Evolutionary conservation across 495 filamentous ascomycete species (phyloP).

Genomic region (Articulospora tetracladia): DNA sequence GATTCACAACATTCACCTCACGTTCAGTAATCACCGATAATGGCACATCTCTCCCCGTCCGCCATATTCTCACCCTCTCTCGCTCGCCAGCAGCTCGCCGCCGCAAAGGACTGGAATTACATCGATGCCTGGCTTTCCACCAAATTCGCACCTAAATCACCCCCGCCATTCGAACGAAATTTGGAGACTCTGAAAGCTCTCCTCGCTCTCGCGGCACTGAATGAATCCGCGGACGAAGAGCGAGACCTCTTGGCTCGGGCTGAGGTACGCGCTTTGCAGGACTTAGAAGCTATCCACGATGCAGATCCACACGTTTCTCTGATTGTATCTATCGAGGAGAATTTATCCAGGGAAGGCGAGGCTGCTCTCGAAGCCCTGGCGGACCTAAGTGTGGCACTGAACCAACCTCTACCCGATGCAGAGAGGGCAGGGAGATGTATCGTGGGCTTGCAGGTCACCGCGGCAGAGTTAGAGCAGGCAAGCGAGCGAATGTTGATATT

Average conservation of each 20-base stretch:
- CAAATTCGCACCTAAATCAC: conserved; percentile 58
- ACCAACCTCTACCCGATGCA: conserved; percentile 30
- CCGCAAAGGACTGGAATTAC: conserved; percentile 82
- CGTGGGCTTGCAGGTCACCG: conserved; percentile 33
- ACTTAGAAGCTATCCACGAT: conserved; percentile 31
- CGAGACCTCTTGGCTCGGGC: conserved; percentile 53
- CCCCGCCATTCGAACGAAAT: conserved; percentile 78
- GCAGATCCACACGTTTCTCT: conserved; percentile 21
- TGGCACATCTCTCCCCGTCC: conserved; percentile 50
- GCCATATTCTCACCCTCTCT: conserved; percentile 72
- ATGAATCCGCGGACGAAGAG: conserved; percentile 81
- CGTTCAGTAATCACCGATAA: conserved; percentile 17
- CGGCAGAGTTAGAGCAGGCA: conserved; percentile 38
- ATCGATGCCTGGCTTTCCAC: conserved; percentile 75
- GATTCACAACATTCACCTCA: background rate
- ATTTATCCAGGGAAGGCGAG: conserved; percentile 40
- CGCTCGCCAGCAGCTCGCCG: conserved; percentile 57
- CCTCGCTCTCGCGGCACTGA: conserved; percentile 68
- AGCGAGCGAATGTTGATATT: conserved; percentile 37
- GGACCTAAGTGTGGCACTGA: conserved; percentile 29
- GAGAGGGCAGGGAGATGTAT: conserved; percentile 32
- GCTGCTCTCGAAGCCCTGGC: conserved; percentile 40
- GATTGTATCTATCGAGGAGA: conserved; percentile 30
- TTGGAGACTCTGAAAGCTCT: conserved; percentile 75
- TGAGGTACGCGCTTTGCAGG: conserved; percentile 52